Evolutionary conservation across 768 basidiomycete species (phyloP).

Genomic region (Rhodotorula taiwanensis): DNA sequence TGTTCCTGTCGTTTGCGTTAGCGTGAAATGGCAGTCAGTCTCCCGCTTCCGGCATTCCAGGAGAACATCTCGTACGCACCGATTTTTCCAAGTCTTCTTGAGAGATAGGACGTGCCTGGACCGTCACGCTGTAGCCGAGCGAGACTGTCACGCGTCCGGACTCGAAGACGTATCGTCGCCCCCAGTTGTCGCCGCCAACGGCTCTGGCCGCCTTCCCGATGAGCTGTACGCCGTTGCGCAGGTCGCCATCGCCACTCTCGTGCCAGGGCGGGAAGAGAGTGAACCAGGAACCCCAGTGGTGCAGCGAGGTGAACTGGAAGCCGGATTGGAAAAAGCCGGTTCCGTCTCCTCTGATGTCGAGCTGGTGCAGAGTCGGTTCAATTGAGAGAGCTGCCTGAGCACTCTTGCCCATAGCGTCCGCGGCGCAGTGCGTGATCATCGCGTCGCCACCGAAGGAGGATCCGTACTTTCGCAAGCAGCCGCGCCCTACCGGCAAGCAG

Average conservation of each 20-base stretch:
- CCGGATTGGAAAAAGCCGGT: conserved; percentile 38
- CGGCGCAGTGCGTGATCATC: conserved; percentile 35
- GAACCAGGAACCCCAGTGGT: conserved; percentile 38
- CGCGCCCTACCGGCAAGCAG: too few species aligned
- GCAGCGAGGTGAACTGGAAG: conserved; percentile 35
- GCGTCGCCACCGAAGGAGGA: conserved; percentile 33
- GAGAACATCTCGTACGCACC: conserved; percentile 1
- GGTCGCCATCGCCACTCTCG: conserved; percentile 32
- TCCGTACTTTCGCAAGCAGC: conserved; percentile 30
- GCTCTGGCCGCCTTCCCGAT: conserved; percentile 32
- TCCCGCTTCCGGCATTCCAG: background rate
- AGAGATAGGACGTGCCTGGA: conserved; percentile 15
- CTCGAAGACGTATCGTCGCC: conserved; percentile 34
- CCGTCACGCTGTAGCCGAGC: conserved; percentile 29
- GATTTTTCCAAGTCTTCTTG: conserved; percentile 25
- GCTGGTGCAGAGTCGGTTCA: conserved; percentile 35
- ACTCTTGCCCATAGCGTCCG: conserved; percentile 20
- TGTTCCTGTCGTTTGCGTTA: conserved; percentile 18
- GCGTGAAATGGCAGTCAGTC: background rate
- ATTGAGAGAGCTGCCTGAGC: conserved; percentile 19
- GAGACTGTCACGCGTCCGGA: conserved; percentile 28
- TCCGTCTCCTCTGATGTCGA: conserved; percentile 37
- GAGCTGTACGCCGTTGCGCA: conserved; percentile 30
- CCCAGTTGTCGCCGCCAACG: conserved; percentile 36
- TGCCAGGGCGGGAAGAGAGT: conserved; percentile 37